phyloP scores from a whole-genome alignment of 2,329 filamentous ascomycete genomes.

The Xylariales sp. region DNA sequence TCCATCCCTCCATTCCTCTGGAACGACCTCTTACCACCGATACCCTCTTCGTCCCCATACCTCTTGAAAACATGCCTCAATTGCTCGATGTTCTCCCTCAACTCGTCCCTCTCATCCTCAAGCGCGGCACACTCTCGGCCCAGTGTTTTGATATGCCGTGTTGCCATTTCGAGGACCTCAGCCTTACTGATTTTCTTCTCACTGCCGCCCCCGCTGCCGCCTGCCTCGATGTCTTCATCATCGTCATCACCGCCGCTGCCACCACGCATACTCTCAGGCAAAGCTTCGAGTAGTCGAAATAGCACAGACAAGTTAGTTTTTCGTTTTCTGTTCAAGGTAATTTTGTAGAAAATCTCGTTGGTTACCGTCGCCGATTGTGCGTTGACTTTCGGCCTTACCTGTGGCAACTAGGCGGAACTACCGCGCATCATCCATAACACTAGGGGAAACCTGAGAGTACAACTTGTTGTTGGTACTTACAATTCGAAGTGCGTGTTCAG shows the following conservation, averaged over 20 bases:
- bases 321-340: no score
- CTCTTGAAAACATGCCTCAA: slow-evolving; percentile 24
- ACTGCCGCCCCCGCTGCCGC: slow-evolving; percentile 13
- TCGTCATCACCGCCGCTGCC: slow-evolving; percentile 13
- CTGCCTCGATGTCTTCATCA: slow-evolving; percentile 23
- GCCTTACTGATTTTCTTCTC: slow-evolving; percentile 35
- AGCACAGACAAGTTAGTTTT: no score
- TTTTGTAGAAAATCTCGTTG: no score
- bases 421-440: no score
- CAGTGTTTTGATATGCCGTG: slow-evolving; percentile 35
- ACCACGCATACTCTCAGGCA: slow-evolving; percentile 32
- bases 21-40: no score
- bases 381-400: no score
- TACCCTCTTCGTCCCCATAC: neutral
- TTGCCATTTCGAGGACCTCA: slow-evolving; percentile 40
- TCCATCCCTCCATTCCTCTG: no score
- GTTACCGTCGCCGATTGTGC: no score
- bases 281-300: slow-evolving; percentile 35
- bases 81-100: slow-evolving; percentile 23
- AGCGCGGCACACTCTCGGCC: slow-evolving; percentile 32
- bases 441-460: no score
- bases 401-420: no score
- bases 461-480: no score
- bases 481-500: slow-evolving; percentile 41
- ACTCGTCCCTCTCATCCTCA: slow-evolving; percentile 32